Percentiles rank a stretch among this genome's conserved stretches.
Conservation (phyloP, 2,329 filamentous ascomycete species). For the Venturia carpophila region DNA sequence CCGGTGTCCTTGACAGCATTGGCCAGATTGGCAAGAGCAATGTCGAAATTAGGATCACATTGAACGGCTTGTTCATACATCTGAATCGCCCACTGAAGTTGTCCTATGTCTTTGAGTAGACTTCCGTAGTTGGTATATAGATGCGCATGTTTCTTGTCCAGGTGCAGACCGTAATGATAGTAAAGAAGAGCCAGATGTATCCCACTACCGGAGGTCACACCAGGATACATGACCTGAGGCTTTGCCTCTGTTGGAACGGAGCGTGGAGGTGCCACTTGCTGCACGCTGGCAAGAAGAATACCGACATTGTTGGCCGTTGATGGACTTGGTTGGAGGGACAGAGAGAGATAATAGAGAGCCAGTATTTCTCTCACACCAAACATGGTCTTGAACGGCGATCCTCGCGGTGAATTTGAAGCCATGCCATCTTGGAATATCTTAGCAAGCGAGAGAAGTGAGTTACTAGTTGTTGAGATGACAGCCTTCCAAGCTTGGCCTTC, state of each 20-base stretch:
- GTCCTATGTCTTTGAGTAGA: conserved; percentile 90
- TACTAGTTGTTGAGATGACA: conserved; percentile 87
- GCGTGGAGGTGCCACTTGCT: conserved; percentile 49
- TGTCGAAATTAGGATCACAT: conserved; percentile 92
- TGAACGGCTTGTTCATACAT: conserved; percentile 96
- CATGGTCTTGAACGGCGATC: conserved; percentile 51
- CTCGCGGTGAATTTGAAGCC: conserved; percentile 58
- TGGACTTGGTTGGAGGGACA: conserved; percentile 89
- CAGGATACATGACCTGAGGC: conserved; percentile 48
- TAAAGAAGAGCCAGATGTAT: conserved; percentile 82
- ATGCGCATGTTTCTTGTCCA: conserved; percentile 87
- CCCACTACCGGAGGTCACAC: conserved; percentile 77
- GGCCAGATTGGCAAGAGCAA: conserved; percentile 89
- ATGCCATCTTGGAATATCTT: conserved; percentile 98
- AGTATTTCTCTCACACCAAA: conserved; percentile 86
- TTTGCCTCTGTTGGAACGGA: conserved; percentile 19
- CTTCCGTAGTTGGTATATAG: conserved; percentile 95
- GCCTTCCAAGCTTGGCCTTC: conserved; percentile 66
- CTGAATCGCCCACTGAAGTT: conserved; percentile 80
- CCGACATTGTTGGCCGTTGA: conserved; percentile 98
- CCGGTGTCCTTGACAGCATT: conserved; percentile 98
- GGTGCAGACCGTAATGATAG: conserved; percentile 84
- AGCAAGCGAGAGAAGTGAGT: conserved; percentile 84
- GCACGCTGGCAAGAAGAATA: conserved; percentile 89
- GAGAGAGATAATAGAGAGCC: conserved; percentile 87